These are phyloP conservation scores for Cladosporium sp. DNA, from an alignment of 2,329 filamentous ascomycete species.

Conservation along the genomic window DNA sequence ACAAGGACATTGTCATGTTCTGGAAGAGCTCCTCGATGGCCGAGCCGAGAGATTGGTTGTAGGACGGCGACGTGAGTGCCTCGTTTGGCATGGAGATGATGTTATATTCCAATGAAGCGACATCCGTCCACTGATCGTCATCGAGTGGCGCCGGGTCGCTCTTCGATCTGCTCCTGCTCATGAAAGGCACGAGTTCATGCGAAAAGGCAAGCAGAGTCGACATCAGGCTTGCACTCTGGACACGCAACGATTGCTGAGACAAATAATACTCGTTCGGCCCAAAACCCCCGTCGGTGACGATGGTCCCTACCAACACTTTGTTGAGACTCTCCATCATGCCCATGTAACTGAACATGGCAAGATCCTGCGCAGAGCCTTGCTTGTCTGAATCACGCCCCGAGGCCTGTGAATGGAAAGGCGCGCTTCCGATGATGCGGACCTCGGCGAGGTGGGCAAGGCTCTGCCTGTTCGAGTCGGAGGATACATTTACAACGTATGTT, in stretches of 20 bases:
- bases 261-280: not conserved
- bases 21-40: conserved; percentile 15
- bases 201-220: not conserved
- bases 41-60: not conserved
- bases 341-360: not conserved
- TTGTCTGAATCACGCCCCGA: not conserved
- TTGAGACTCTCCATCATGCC: conserved; percentile 1
- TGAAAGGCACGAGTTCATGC: not conserved
- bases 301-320: not conserved
- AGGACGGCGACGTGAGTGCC: not conserved
- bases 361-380: not conserved
- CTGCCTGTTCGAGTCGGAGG: not conserved
- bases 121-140: not conserved
- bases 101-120: not conserved
- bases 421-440: not conserved
- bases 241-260: not conserved
- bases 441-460: not conserved
- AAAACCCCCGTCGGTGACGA: not conserved
- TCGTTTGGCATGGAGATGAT: not conserved
- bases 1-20: conserved; percentile 18
- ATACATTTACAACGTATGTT: not conserved
- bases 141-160: not conserved
- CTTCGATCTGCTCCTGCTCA: not conserved
- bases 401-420: not conserved
- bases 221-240: not conserved